Evolutionary conservation across 352 stramenopile genomes (phyloP).

Genomic region (Phytophthora pini): DNA sequence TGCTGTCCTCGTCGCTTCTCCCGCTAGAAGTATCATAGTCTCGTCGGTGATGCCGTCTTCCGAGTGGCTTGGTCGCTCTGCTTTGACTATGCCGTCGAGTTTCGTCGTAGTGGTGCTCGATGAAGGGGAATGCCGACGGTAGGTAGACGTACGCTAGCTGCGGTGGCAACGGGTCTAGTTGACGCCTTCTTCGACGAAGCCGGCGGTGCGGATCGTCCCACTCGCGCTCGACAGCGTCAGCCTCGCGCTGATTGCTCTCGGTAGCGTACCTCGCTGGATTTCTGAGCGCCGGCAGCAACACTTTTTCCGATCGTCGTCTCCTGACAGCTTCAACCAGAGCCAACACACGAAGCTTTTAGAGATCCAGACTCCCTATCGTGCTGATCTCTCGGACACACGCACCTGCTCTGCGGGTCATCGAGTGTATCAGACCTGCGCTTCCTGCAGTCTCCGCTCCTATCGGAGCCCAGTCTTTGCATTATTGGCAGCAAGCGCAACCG

Average conservation of each 20-base stretch:
- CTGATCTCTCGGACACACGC: slow-evolving; percentile 17
- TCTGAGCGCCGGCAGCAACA: slow-evolving; percentile 22
- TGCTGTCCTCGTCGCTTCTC: slow-evolving; percentile 23
- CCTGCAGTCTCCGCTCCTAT: too few species aligned
- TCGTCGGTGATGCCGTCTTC: not conserved
- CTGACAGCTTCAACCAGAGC: slow-evolving; percentile 12
- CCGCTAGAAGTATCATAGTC: slow-evolving; percentile 8
- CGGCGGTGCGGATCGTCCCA: slow-evolving; percentile 12
- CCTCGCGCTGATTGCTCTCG: slow-evolving; percentile 24
- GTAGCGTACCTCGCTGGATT: slow-evolving; percentile 12
- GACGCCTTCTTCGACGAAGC: slow-evolving; percentile 17
- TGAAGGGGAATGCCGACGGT: slow-evolving; percentile 11
- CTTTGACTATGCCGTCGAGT: not conserved
- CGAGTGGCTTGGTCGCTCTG: not conserved
- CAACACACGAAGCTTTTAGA: slow-evolving; percentile 14
- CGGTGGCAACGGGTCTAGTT: slow-evolving; percentile 3
- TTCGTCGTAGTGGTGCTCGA: slow-evolving; percentile 8
- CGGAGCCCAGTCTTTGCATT: slow-evolving; percentile 10
- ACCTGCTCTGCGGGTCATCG: slow-evolving; percentile 25
- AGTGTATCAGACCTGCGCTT: not conserved
- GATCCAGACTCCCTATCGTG: slow-evolving; percentile 31
- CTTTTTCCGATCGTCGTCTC: slow-evolving; percentile 11
- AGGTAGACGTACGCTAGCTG: slow-evolving; percentile 32
- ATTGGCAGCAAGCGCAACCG: slow-evolving; percentile 9
- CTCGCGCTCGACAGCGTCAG: slow-evolving; percentile 7